Evolutionary conservation across 2,329 filamentous ascomycete species (phyloP).

Genomic region (Ploettnerulaceae sp.): DNA sequence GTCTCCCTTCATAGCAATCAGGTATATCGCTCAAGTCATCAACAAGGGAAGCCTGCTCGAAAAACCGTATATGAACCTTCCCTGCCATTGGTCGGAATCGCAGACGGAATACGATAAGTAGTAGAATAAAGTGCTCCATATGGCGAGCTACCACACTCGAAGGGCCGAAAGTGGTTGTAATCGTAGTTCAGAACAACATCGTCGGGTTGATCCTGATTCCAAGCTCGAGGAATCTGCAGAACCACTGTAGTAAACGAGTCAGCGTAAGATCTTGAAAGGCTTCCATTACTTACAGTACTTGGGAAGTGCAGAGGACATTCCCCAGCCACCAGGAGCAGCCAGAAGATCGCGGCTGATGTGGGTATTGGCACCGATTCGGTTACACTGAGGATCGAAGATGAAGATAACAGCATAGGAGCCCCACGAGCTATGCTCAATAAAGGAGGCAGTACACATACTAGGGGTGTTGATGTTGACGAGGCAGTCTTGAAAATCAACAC

Average conservation of each 20-base stretch:
- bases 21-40: background rate
- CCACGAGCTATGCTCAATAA: conserved; percentile 4
- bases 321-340: background rate
- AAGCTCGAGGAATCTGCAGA: background rate
- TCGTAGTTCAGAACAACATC: background rate
- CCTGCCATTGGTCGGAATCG: background rate
- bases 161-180: no score
- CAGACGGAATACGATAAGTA: conserved; percentile 1
- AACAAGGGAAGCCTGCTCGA: background rate
- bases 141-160: background rate
- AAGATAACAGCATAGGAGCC: background rate
- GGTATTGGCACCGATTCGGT: background rate
- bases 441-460: background rate
- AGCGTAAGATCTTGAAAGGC: background rate
- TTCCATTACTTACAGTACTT: background rate
- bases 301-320: background rate
- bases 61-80: conserved; percentile 4
- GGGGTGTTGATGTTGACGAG: background rate
- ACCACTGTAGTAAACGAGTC: background rate
- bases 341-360: background rate
- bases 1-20: no score
- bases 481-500: conserved; percentile 1
- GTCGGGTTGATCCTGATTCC: conserved; percentile 1
- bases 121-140: background rate
- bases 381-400: background rate